phyloP scores from a whole-genome alignment of 2,329 filamentous ascomycete species.

The Coniochaeta sp. region DNA sequence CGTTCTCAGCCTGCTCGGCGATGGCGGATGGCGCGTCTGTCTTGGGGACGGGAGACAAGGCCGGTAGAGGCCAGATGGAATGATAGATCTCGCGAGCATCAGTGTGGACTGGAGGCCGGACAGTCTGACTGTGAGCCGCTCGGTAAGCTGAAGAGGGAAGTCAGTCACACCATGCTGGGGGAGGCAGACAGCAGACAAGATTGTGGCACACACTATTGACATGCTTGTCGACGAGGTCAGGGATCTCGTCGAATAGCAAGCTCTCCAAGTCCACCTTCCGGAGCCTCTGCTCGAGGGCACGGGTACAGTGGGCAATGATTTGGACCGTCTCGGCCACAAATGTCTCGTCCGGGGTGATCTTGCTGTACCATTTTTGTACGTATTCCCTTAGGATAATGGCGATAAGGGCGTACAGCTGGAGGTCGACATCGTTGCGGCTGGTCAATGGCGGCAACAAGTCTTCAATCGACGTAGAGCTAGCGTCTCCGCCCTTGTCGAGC shows the following conservation, averaged over 20 bases:
- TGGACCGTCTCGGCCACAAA: constrained; percentile 86
- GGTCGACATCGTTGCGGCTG: constrained; percentile 87
- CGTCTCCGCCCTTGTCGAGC: constrained; percentile 47
- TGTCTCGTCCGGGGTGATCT: constrained; percentile 81
- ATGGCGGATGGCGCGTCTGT: constrained; percentile 40
- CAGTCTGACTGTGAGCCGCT: constrained; percentile 51
- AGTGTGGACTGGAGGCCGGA: constrained; percentile 51
- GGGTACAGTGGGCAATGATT: constrained; percentile 86
- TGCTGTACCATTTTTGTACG: constrained; percentile 87
- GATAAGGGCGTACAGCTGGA: constrained; percentile 88
- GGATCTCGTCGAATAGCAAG: constrained; percentile 80
- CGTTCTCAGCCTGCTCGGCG: constrained; percentile 64
- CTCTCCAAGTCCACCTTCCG: constrained; percentile 76
- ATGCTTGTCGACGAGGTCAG: constrained; percentile 73
- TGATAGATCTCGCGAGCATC: constrained; percentile 71
- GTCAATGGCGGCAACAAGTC: constrained; percentile 85
- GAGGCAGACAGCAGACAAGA: background rate
- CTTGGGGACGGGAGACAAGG: constrained; percentile 68
- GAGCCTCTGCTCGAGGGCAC: constrained; percentile 78
- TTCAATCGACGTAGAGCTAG: constrained; percentile 60
- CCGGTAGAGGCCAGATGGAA: constrained; percentile 71
- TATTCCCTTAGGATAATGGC: constrained; percentile 86
- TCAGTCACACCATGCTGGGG: constrained; percentile 8
- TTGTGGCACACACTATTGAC: constrained; percentile 54
- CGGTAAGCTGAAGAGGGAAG: constrained; percentile 56